Conservation (phyloP, 2,329 filamentous ascomycete species). For the Apiospora aurea region DNA sequence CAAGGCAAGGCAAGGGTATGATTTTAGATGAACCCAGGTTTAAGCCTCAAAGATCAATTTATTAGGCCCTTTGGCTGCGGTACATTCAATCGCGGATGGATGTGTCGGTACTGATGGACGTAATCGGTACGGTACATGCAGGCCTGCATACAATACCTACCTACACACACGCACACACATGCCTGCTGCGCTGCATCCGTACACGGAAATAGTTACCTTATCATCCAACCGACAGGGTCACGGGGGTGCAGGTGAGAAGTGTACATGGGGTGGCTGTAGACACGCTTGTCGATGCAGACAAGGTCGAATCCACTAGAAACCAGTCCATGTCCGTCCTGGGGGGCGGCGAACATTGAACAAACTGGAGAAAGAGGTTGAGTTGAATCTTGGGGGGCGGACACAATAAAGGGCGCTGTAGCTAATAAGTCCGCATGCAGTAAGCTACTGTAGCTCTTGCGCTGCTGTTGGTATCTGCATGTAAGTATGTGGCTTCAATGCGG, state of each 20-base stretch:
- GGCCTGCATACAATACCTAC: too few relatives aligned
- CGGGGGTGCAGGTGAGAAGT: background rate
- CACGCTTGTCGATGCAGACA: background rate
- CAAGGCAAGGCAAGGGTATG: conserved; percentile 11
- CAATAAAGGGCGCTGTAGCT: background rate
- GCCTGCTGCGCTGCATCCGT: conserved; percentile 1
- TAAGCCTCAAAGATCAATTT: conserved; percentile 23
- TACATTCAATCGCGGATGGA: conserved; percentile 5
- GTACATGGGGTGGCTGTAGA: conserved; percentile 1
- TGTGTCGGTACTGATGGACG: background rate
- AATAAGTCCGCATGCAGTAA: background rate
- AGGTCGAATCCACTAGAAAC: conserved; percentile 21
- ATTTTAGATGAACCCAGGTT: conserved; percentile 24
- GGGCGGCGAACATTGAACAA: conserved; percentile 12
- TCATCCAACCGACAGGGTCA: conserved; percentile 13
- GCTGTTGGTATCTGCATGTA: too few relatives aligned
- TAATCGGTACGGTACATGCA: conserved; percentile 8
- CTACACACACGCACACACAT: background rate
- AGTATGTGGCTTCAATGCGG: too few relatives aligned
- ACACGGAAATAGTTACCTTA: conserved; percentile 21
- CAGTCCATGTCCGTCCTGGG: conserved; percentile 20
- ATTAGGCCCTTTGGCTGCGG: background rate
- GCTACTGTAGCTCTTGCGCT: background rate
- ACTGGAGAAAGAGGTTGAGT: background rate
- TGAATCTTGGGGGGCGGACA: background rate